Evolutionary conservation across 495 filamentous ascomycete species (phyloP), one percentile per base, ranked within the genome.

Genomic region (Penicillium ochrochloron): DNA sequence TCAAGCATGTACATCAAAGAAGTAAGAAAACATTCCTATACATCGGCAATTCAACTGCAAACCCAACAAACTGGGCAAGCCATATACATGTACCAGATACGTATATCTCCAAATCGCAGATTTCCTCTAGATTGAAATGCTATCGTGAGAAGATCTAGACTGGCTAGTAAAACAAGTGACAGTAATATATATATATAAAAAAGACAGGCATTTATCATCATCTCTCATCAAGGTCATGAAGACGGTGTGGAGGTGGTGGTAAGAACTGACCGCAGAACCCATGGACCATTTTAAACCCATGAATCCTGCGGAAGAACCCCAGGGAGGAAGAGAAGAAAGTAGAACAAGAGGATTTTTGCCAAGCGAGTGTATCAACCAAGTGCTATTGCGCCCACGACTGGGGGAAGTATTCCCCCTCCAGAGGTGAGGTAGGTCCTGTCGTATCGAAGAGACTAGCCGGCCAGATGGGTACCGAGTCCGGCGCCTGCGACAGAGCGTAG

Each of bases 141-240:
- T 77, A 79, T 75, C 70, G 67, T 72, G 72, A 72, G 66, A 70
- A 75, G 70, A 70, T 74, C 76, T 71, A 71, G 71, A 77, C 66
- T 74, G 77, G 75, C 76, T 78, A 79, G 78, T 74, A 65, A 66
- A 77, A 73, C 70, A 74, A n/a, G 39, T n/a, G 39, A 58, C 56
- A 44, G 17, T 44, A 44, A 41, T 27, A 65, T 60, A 69, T 57
- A 75, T n/a, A n/a, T 31, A 31, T 3, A 75, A 75, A 57, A 61
- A 69, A 7, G 52, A 55, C 65, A 76, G 71, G 77, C 77, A 78
- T 80, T 76, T 79, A 77, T 82, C 78, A 80, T 82, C 80, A 82
- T 82, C 80, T 78, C 78, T 82, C 80, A 82, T 82, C 79, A 82
- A 70, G 78, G 78, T 81, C 78, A 72, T 82, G 65, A 81, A 78